Evolutionary conservation across 495 filamentous ascomycete genomes (phyloP), one percentile per base, ranked within the genome.

Genomic region (Talaromyces proteolyticus): DNA sequence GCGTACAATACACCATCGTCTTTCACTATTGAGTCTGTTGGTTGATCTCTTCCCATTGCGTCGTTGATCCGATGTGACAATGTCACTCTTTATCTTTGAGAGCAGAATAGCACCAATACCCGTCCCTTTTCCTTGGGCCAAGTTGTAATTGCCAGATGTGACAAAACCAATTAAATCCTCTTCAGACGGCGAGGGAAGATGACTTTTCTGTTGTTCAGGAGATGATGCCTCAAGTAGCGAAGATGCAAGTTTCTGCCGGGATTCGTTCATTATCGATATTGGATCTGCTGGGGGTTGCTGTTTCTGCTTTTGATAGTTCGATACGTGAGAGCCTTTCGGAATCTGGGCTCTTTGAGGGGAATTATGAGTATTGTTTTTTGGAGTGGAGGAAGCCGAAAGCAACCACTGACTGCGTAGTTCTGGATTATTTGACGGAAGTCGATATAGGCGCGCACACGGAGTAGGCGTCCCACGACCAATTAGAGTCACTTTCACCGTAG

Each of bases 151-250:
- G 2, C 92, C 93, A 2, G 84, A 87, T 19, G 90, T 96, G 18
- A 96, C 84, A 61, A 95, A 98, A 0, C 93, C 93, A 36, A 98
- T 86, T 23, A 96, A 70, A 59, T 96, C 89, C 12, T 78, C 74
- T 52, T 87, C 86, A 1, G 69, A 65, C 0, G 93, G 93, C 4
- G 88, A 80, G 1, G 78, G 59, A 0, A 88, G 80, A 51, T 88
- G 82, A 0, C 87, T 80, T 53, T 87, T 81, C 0, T 75, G 74
- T 18, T 74, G 59, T 4, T 66, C 69, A 23, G 39, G 8, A 4
- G 23, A 18, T 10, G 39, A 34, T 16, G 22, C 1, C 53, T 43
- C 47, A 24, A 82, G 49, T 6, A 88, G 69, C 3, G 76, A 75
- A 29, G 69, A 63, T 4, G 81, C 80, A 10, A 87, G 64, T 8